A percentile compares a stretch with the other conserved stretches of the same genome.
Evolutionary conservation across 2,329 filamentous ascomycete genomes (phyloP).

Genomic region (Alternaria conjuncta): DNA sequence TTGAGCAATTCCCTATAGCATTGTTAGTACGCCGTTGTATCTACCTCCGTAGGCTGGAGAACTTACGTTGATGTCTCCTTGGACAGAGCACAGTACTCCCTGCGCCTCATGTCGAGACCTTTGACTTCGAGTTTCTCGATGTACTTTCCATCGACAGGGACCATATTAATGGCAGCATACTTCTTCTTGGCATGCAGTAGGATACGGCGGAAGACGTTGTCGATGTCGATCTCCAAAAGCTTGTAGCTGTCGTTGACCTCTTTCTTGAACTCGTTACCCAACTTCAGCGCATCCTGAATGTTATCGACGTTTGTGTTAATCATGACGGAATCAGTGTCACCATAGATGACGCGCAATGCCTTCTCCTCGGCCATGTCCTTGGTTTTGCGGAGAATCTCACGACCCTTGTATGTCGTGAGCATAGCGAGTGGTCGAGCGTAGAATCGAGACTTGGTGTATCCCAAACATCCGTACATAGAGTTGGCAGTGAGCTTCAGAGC

Average conservation of each 20-base stretch:
- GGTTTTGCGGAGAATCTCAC: conserved; percentile 94
- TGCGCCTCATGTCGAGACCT: conserved; percentile 95
- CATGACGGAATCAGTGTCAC: conserved; percentile 99
- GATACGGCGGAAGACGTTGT: conserved; percentile 94
- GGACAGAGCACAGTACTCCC: conserved; percentile 94
- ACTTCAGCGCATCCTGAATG: conserved; percentile 85
- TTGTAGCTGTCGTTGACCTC: conserved; percentile 93
- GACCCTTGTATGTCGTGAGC: conserved; percentile 94
- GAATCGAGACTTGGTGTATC: conserved; percentile 95
- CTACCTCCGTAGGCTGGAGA: not conserved
- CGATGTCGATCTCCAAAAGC: conserved; percentile 95
- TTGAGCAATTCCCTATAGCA: conserved; percentile 74
- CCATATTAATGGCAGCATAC: conserved; percentile 94
- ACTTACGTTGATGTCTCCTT: conserved; percentile 83
- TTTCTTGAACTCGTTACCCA: conserved; percentile 93
- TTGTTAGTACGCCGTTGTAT: conserved; percentile 10
- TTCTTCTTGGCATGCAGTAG: conserved; percentile 98
- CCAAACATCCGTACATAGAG: conserved; percentile 99
- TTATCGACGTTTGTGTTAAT: conserved; percentile 98
- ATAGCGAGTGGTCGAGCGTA: conserved; percentile 94
- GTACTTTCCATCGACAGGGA: conserved; percentile 86
- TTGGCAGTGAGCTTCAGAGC: conserved; percentile 97
- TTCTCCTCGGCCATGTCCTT: conserved; percentile 94
- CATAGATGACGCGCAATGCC: conserved; percentile 93
- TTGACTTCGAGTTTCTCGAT: conserved; percentile 97